Percentiles rank a stretch among this genome's conserved stretches.
These are phyloP conservation scores for Phytophthora fragariaefolia DNA, from an alignment of 352 stramenopile species.

Conservation along the genomic window DNA sequence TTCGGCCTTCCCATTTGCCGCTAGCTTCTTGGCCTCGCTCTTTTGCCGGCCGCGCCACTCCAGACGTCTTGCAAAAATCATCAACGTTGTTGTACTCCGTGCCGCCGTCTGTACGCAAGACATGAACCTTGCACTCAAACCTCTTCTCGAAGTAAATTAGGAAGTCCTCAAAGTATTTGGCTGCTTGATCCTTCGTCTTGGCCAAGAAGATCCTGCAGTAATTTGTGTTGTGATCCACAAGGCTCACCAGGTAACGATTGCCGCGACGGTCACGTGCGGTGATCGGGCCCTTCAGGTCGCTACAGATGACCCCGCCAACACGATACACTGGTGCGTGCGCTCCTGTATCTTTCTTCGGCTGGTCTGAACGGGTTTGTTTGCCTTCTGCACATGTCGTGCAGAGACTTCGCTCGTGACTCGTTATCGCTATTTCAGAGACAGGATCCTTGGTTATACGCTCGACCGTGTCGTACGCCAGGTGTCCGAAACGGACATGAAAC, in stretches of 20 bases:
- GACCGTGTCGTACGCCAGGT: conserved; percentile 2
- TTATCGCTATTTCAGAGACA: conserved; percentile 6
- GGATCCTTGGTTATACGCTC: conserved; percentile 9
- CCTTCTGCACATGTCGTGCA: conserved; percentile 18
- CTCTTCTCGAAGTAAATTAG: conserved; percentile 17
- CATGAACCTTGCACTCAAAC: conserved; percentile 15
- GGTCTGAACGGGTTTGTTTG: conserved; percentile 12
- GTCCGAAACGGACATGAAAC: background rate
- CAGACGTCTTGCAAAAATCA: conserved; percentile 32
- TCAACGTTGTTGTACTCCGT: conserved; percentile 36
- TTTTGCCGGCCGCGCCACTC: conserved; percentile 33
- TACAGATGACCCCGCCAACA: conserved; percentile 20
- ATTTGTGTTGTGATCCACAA: conserved; percentile 25
- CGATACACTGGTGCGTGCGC: conserved; percentile 13
- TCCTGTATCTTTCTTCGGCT: conserved; percentile 18
- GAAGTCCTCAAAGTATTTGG: conserved; percentile 13
- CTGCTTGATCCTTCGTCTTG: conserved; percentile 18
- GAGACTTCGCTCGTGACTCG: background rate
- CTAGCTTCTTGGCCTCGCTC: conserved; percentile 30
- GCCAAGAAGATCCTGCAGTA: conserved; percentile 25
- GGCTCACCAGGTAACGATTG: conserved; percentile 31
- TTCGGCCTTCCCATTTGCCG: conserved; percentile 39
- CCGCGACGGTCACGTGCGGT: conserved; percentile 7
- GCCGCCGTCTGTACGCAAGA: conserved; percentile 25
- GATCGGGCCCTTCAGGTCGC: conserved; percentile 25